phyloP scores from a whole-genome alignment of 306 rosid genomes.

The Lathyrus oleraceus region DNA sequence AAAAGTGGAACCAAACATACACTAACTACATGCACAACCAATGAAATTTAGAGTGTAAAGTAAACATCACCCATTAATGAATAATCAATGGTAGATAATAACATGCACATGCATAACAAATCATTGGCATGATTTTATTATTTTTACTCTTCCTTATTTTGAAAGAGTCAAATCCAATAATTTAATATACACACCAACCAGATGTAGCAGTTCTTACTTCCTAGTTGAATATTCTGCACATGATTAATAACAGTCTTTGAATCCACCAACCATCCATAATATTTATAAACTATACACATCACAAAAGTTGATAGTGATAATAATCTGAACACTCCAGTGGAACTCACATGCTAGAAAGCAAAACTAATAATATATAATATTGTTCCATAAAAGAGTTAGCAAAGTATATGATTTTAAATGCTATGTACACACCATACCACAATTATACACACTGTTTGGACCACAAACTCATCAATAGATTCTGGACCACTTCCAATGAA shows the following conservation, averaged over 20 bases:
- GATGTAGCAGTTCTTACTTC: constrained; percentile 24
- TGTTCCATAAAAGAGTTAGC: constrained; percentile 32
- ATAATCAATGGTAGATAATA: background rate
- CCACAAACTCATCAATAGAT: constrained; percentile 54
- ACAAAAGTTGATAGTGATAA: constrained; percentile 8
- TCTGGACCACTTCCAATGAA: constrained; percentile 67
- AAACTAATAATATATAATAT: constrained; percentile 12
- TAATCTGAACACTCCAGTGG: constrained; percentile 24
- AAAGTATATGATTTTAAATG: constrained; percentile 40
- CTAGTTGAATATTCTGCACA: constrained; percentile 18
- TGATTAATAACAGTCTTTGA: constrained; percentile 27
- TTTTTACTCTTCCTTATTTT: too few relatives aligned
- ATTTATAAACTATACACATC: constrained; percentile 20
- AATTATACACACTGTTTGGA: constrained; percentile 50
- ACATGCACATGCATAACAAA: background rate
- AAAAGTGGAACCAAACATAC: background rate
- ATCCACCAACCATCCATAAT: constrained; percentile 25
- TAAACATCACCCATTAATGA: background rate
- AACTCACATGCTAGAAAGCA: constrained; percentile 30
- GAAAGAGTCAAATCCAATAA: constrained; percentile 1
- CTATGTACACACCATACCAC: constrained; percentile 40
- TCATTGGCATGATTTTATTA: background rate
- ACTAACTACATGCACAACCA: background rate
- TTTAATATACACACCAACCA: constrained; percentile 13
- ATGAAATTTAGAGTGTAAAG: background rate